Evolutionary conservation across 441 rosid genomes (phyloP), one percentile per base, ranked within the genome.

Genomic region (Eruca vesicaria): DNA sequence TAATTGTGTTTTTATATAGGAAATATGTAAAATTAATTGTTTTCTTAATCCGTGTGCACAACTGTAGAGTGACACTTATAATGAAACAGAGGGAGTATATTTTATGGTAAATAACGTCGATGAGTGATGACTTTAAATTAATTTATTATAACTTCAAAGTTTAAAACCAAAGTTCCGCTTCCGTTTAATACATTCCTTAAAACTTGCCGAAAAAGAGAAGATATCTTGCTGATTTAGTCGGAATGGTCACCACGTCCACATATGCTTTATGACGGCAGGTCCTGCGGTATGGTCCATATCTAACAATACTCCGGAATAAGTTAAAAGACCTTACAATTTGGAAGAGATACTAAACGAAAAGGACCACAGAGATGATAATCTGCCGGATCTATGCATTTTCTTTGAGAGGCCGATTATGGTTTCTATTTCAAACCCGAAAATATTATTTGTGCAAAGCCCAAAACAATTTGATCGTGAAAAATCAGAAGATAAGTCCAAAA

Each of bases 391-490:
- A 18, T 29, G 32, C 3, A 12, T 10, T 31, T n/a, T 72, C 36
- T 12, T 23, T 4, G 5, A 10, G 18, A 66, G 19, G 23, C 60
- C 38, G 45, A 29, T 9, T 29, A 65, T 29, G 35, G 45, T 53
- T 14, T 21, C n/a, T 28, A 32, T 56, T 31, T 15, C 29, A 32
- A 10, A 3, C 31, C 15, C 5, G 33, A 55, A 20, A 41, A 41
- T n/a, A 38, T 9, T 29, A 62, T 63, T 63, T 11, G 66, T 41
- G 36, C 45, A 66, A 19, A 60, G 52, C 8, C 77, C 72, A 66
- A 66, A 77, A 71, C 23, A 26, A 50, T 26, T 48, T 58, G 62
- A n/a, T 65, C 58, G 12, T 48, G 53, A 48, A 65, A 55, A 32
- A 11, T 23, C 28, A 3, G 26, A 70, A 61, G 36, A 58, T 6